These are phyloP conservation scores for Heterobasidion occidentale DNA, from an alignment of 1,284 basidiomycete species.

Conservation along the genomic window DNA sequence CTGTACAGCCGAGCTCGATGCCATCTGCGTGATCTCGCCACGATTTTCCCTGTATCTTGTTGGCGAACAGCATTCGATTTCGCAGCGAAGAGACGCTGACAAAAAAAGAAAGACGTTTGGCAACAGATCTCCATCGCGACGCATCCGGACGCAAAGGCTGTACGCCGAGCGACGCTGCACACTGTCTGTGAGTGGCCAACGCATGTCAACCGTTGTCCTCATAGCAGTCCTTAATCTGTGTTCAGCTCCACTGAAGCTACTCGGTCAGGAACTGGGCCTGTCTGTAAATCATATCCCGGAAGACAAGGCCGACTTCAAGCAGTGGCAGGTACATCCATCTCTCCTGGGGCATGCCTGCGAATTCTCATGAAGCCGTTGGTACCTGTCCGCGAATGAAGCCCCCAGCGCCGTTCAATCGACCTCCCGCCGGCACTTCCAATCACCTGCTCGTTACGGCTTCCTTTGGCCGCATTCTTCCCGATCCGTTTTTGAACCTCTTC, in stretches of 20 bases:
- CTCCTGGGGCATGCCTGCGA: background rate
- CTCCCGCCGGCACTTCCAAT: conserved; percentile 19
- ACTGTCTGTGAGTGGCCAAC: conserved; percentile 38
- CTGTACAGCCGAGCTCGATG: too few relatives aligned
- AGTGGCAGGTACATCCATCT: conserved; percentile 41
- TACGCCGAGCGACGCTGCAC: conserved; percentile 39
- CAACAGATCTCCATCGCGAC: conserved; percentile 49
- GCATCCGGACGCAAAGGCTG: conserved; percentile 47
- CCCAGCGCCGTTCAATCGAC: conserved; percentile 36
- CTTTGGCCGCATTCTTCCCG: conserved; percentile 84
- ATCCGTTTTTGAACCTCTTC: conserved; percentile 61
- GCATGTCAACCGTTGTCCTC: background rate
- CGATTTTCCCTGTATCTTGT: background rate
- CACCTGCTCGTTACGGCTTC: conserved; percentile 84
- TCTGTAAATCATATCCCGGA: conserved; percentile 53
- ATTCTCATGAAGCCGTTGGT: background rate
- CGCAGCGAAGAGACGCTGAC: conserved; percentile 3
- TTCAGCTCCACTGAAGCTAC: conserved; percentile 45
- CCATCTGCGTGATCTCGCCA: background rate
- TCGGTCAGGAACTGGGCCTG: conserved; percentile 40
- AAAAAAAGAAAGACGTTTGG: conserved; percentile 48
- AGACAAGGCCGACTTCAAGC: conserved; percentile 44
- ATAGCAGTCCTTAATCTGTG: conserved; percentile 15
- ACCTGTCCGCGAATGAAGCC: conserved; percentile 21
- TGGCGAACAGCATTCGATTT: background rate